Base-by-base conservation (phyloP, 2,329 filamentous ascomycete genomes). In the Sclerotinia spermophila region DNA sequence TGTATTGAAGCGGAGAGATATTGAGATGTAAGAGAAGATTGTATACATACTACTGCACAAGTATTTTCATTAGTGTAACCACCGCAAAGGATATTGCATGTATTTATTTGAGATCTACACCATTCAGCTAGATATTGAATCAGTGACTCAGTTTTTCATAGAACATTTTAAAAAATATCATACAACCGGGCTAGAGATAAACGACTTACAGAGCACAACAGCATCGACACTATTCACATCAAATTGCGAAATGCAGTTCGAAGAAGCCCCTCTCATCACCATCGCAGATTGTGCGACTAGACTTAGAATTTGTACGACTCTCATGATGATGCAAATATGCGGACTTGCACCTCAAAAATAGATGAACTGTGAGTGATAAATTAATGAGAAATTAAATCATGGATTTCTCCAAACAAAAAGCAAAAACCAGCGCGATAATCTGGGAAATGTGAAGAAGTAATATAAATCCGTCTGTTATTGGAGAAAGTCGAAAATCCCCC, bases 51-150 rank as follows among this genome's bases (percentile, higher is more conserved):
- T 48, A 80, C 55, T 73, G 87, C 82, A 79, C 89, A 91, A 67
- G n/a, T 1, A 82, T 90, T 65, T 33, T 19, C 21, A 40, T 65
- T 17, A 73, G 83, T 81, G 73, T 79, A 76, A 73, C 83, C 83
- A 73, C 83, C 83, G 81, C 89, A 91, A 73, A 90, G 83, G 70
- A 83, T 78, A 24, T 85, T 86, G 81, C 89, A 91, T 58, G 84
- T 84, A 80, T 88, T 88, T 72, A 80, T 80, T 81, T 90, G 82
- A 73, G 83, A 86, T 67, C 80, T 79, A 78, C 89, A 91, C 87
- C 87, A 90, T 71, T 81, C 76, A 72, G 77, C 84, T 86, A 71
- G 62, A 38, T 40, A 10, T 65, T 1, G 4, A 17, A 65, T 65
- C 40, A 53, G 62, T n/a, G 6, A 7, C 13, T 40, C 10, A 10